Evolutionary conservation across 371 early-diverging fungal genomes (phyloP).

Genomic region (Umbelopsis sp.): DNA sequence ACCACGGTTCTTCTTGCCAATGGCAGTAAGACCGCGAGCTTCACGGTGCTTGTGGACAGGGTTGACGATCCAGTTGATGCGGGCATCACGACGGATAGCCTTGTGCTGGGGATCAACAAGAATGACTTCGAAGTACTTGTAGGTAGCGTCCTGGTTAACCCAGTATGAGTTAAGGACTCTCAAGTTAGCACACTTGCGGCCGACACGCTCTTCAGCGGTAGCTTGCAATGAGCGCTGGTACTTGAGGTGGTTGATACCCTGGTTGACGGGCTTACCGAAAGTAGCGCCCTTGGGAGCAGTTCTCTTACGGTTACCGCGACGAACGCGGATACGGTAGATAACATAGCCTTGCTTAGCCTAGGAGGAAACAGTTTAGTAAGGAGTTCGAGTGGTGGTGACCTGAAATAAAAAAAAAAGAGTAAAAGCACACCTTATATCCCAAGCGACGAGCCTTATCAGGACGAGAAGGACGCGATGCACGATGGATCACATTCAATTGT

Average conservation of each 20-base stretch:
- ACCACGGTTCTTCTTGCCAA: slow-evolving; percentile 98
- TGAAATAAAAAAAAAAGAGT: neutral
- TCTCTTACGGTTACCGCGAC: slow-evolving; percentile 98
- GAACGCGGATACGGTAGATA: slow-evolving; percentile 97
- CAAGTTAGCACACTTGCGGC: slow-evolving; percentile 92
- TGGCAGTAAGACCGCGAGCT: slow-evolving; percentile 96
- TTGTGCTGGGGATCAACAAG: slow-evolving; percentile 96
- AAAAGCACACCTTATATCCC: slow-evolving; percentile 84
- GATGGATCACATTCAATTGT: slow-evolving; percentile 96
- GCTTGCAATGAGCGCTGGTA: slow-evolving; percentile 91
- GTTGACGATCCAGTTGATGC: slow-evolving; percentile 99
- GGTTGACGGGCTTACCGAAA: slow-evolving; percentile 97
- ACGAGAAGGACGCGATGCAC: slow-evolving; percentile 97
- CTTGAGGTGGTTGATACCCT: slow-evolving; percentile 98
- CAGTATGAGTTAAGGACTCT: slow-evolving; percentile 99
- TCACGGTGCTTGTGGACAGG: slow-evolving; percentile 99
- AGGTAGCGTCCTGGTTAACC: slow-evolving; percentile 98
- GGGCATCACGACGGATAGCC: slow-evolving; percentile 96
- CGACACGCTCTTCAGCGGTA: slow-evolving; percentile 97
- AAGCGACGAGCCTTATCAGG: slow-evolving; percentile 99
- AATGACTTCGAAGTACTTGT: slow-evolving; percentile 99
- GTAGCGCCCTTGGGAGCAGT: slow-evolving; percentile 96
- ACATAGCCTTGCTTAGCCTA: slow-evolving; percentile 97
- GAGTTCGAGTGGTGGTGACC: neutral
- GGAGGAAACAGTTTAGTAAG: slow-evolving; percentile 9